phyloP scores from a whole-genome alignment of 352 stramenopile genomes.

The Pythium brassicae region DNA sequence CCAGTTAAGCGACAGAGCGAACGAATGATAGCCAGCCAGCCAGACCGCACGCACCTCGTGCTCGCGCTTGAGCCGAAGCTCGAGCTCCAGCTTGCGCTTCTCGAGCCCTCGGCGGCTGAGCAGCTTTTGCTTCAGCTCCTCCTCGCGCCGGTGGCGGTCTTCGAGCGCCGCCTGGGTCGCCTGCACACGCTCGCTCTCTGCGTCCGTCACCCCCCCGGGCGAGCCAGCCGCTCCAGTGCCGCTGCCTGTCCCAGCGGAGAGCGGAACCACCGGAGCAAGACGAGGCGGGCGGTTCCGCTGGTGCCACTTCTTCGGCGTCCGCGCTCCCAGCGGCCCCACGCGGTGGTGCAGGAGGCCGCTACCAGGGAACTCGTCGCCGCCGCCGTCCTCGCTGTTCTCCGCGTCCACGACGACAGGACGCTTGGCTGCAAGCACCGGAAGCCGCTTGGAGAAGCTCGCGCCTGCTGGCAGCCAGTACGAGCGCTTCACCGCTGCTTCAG shows the following conservation, averaged over 20 bases:
- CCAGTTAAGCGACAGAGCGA: too few relatives aligned
- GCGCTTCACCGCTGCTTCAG: slow-evolving; percentile 30
- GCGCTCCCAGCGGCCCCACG: slow-evolving; percentile 1
- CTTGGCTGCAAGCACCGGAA: slow-evolving; percentile 32
- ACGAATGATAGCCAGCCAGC: background rate
- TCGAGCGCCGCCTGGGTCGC: slow-evolving; percentile 16
- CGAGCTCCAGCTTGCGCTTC: slow-evolving; percentile 30
- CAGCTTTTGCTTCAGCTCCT: slow-evolving; percentile 49
- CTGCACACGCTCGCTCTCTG: slow-evolving; percentile 5
- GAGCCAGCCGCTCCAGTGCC: background rate
- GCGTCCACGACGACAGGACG: background rate
- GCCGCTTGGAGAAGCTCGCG: slow-evolving; percentile 31
- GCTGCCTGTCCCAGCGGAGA: background rate
- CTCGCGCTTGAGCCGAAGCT: slow-evolving; percentile 30
- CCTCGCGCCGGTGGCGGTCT: slow-evolving; percentile 26
- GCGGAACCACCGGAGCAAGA: slow-evolving; percentile 26
- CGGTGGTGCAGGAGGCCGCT: background rate
- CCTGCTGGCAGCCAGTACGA: slow-evolving; percentile 72
- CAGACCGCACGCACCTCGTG: slow-evolving; percentile 22
- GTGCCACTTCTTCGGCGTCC: slow-evolving; percentile 41
- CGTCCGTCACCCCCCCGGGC: background rate
- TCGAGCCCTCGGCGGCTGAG: slow-evolving; percentile 26
- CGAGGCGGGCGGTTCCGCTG: slow-evolving; percentile 38
- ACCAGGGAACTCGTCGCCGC: background rate
- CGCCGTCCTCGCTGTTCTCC: slow-evolving; percentile 6